Percentiles rank a stretch among this genome's conserved stretches.
These are phyloP conservation scores for Posidonia australis DNA, from an alignment of 106 monocot genomes.

Conservation along the genomic window DNA sequence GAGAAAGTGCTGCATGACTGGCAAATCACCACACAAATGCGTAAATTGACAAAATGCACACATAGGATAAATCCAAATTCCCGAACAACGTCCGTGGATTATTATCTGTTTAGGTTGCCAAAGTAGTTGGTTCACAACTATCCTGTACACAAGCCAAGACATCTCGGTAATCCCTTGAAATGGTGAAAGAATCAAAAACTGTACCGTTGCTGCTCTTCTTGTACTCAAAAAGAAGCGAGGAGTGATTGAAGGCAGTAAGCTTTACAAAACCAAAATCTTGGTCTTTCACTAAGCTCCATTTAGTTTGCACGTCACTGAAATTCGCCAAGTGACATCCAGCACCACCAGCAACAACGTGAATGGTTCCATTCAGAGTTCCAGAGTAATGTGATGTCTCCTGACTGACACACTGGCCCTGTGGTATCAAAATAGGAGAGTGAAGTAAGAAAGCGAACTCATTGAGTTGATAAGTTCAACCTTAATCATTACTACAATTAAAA, in stretches of 20 bases:
- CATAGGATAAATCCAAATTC: too few relatives aligned
- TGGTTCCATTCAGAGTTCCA: constrained; percentile 71
- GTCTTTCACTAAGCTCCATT: constrained; percentile 67
- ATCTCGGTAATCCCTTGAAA: constrained; percentile 78
- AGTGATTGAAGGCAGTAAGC: constrained; percentile 84
- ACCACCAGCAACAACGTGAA: constrained; percentile 79
- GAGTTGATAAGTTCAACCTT: not conserved
- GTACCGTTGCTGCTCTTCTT: constrained; percentile 64
- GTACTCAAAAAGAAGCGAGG: constrained; percentile 82
- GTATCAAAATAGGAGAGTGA: not conserved
- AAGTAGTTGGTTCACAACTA: constrained; percentile 65
- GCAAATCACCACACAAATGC: too few relatives aligned
- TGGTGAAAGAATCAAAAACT: constrained; percentile 88
- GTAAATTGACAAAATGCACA: too few relatives aligned
- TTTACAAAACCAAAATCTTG: constrained; percentile 71
- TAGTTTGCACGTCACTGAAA: constrained; percentile 35
- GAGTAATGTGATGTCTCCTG: constrained; percentile 50
- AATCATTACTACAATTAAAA: too few relatives aligned
- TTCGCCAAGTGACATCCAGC: constrained; percentile 68
- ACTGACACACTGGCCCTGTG: constrained; percentile 65
- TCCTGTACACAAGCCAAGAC: constrained; percentile 71
- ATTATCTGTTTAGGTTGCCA: constrained; percentile 31
- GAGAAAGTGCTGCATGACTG: too few relatives aligned
- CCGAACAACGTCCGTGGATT: too few relatives aligned
- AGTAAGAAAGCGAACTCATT: constrained; percentile 1